Conservation (phyloP, 73 alveolate species). For the Paramecium pentaurelia region DNA sequence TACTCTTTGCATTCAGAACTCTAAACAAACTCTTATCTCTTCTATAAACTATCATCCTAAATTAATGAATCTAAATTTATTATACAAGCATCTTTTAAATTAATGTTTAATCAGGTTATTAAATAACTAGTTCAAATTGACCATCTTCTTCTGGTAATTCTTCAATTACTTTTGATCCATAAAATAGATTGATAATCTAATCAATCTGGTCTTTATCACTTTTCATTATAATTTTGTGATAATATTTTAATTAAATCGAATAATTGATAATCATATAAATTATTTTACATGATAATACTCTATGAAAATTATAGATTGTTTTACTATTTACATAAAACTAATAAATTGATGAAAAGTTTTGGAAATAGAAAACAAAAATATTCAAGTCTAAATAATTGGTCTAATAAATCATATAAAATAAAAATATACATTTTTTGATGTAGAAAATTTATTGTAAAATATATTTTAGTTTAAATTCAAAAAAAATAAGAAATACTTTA, state of each 20-base stretch:
- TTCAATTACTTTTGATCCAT: conserved; percentile 1
- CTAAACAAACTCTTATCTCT: conserved; percentile 15
- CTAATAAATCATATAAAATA: no score
- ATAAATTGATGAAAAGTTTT: no score
- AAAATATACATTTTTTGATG: no score
- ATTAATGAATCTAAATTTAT: background rate
- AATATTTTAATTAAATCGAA: background rate
- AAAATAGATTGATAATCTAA: background rate
- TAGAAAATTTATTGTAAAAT: no score
- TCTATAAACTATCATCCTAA: background rate
- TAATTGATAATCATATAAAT: background rate
- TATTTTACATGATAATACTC: conserved; percentile 70
- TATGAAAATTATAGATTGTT: conserved; percentile 71
- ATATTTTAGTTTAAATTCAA: background rate
- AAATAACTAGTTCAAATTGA: background rate
- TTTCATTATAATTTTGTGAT: background rate
- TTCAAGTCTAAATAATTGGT: no score
- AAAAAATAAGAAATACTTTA: background rate
- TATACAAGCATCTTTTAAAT: conserved; percentile 26
- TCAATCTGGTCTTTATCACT: background rate
- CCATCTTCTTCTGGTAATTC: conserved; percentile 6
- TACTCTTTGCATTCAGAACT: background rate
- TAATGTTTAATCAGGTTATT: conserved; percentile 7
- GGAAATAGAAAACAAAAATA: background rate
- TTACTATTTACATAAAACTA: no score